Base-by-base conservation (phyloP, 2,329 filamentous ascomycete species). In the Xylariales sp. region DNA sequence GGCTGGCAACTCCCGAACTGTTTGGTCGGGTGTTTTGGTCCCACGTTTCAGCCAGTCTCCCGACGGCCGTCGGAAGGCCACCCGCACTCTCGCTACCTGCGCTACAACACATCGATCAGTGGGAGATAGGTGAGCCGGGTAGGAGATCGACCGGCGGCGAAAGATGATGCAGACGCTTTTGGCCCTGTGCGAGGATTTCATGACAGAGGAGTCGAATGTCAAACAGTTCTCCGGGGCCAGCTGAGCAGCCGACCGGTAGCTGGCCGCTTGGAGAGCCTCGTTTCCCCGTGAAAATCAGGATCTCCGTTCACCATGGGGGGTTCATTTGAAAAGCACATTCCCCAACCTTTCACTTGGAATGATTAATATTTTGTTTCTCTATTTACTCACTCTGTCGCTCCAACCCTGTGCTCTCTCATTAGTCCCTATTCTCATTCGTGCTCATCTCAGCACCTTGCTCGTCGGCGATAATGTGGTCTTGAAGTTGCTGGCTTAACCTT, bases 1-100 rank as follows among this genome's bases (percentile, higher is more conserved):
- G 71, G 67, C 60, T 72, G 71, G 67, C 67, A 73, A 62, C 61
- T 73, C 69, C 75, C 76, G 76, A 69, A 68, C 69, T 71, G 66
- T 73, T 73, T 71, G 66, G 69, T 71, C 67, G 52, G 65, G 69
- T 70, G 67, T 64, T 70, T 69, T 64, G 56, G 52, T 58, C 60
- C 18, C 71, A 68, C 69, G 75, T 77, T 77, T 77, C 75, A 77
- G 73, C 64, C 57, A 61, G 62, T 30, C 43, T 45, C 39, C 49
- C 41, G 61, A 49, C 54, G 49, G 48, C 48, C 52, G 46, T 62
- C 57, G 52, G 53, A 67, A 55, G 36, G 10, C 18, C 60, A 59
- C 55, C 53, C n/a, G 54, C 45, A 54, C 23, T 45, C 36, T 56
- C 36, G 6, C 36, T 10, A 39, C 12, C 36, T 10, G 12, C 12